Conservation (phyloP, 2,329 filamentous ascomycete species). For the Escovopsis weberi region DNA sequence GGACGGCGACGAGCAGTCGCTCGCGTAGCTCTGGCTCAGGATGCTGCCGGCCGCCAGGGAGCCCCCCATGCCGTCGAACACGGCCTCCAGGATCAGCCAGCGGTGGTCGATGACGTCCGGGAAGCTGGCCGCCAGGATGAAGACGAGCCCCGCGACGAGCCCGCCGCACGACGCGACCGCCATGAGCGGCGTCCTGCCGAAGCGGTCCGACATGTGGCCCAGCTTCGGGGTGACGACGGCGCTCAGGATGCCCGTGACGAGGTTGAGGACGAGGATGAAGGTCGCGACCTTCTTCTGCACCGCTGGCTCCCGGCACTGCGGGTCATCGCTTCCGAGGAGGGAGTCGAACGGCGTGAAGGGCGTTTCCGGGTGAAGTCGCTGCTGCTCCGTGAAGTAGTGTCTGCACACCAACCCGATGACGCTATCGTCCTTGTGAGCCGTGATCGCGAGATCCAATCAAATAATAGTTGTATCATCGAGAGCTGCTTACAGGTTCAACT, state of each 20-base stretch:
- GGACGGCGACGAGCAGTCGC: conserved; percentile 74
- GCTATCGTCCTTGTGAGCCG: conserved; percentile 17
- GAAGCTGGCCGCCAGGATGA: conserved; percentile 62
- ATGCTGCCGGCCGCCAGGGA: conserved; percentile 74
- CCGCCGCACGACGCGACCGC: conserved; percentile 61
- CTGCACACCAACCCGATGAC: conserved; percentile 74
- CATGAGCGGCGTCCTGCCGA: conserved; percentile 64
- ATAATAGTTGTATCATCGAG: background rate
- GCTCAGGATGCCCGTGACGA: conserved; percentile 63
- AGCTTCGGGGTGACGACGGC: conserved; percentile 72
- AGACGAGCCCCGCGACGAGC: conserved; percentile 58
- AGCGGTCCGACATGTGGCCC: conserved; percentile 73
- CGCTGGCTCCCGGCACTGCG: conserved; percentile 65
- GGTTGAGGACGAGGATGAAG: conserved; percentile 62
- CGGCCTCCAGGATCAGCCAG: conserved; percentile 61
- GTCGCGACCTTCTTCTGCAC: conserved; percentile 64
- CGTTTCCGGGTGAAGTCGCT: conserved; percentile 34
- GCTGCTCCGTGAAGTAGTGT: conserved; percentile 61
- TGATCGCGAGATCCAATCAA: background rate
- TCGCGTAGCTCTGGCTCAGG: conserved; percentile 71
- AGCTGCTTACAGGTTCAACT: conserved; percentile 54
- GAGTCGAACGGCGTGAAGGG: conserved; percentile 42
- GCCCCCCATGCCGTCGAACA: conserved; percentile 71
- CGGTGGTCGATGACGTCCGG: conserved; percentile 61
- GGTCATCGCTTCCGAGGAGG: conserved; percentile 53